Conservation (phyloP, 2,329 filamentous ascomycete genomes). For the Geosmithia morbida region DNA sequence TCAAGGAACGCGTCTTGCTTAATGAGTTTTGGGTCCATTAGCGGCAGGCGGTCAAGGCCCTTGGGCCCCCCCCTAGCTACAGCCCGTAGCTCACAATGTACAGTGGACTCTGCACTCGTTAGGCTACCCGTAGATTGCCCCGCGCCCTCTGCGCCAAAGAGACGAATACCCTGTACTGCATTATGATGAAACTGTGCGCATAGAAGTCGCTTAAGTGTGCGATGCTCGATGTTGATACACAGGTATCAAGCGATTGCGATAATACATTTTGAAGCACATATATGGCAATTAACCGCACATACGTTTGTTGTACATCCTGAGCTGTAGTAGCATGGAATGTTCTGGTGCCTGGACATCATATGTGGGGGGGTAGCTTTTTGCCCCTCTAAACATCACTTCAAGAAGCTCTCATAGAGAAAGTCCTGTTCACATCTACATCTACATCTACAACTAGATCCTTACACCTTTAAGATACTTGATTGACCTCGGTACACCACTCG, state of each 20-base stretch:
- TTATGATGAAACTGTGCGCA: too few relatives aligned
- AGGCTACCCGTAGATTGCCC: too few relatives aligned
- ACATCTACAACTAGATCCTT: not conserved
- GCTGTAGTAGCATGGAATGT: not conserved
- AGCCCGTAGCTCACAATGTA: not conserved
- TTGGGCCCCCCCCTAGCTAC: not conserved
- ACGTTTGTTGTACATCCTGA: too few relatives aligned
- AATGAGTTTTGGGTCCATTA: constrained; percentile 6
- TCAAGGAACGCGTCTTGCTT: constrained; percentile 21
- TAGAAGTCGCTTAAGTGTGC: too few relatives aligned
- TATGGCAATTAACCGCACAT: too few relatives aligned
- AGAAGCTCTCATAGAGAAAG: not conserved
- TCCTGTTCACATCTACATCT: not conserved
- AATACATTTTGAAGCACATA: too few relatives aligned
- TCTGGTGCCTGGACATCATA: not conserved
- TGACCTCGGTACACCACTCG: not conserved
- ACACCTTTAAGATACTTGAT: not conserved
- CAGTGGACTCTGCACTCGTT: not conserved
- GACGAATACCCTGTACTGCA: too few relatives aligned
- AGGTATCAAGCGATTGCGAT: too few relatives aligned
- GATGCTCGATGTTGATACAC: too few relatives aligned
- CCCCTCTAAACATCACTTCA: not conserved
- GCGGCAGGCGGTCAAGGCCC: not conserved
- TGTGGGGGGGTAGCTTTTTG: not conserved
- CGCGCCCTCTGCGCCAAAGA: too few relatives aligned